Evolutionary conservation across 129 eudicot genomes (phyloP), one percentile per base, ranked within the genome.

Genomic region (Flaveria robusta): DNA sequence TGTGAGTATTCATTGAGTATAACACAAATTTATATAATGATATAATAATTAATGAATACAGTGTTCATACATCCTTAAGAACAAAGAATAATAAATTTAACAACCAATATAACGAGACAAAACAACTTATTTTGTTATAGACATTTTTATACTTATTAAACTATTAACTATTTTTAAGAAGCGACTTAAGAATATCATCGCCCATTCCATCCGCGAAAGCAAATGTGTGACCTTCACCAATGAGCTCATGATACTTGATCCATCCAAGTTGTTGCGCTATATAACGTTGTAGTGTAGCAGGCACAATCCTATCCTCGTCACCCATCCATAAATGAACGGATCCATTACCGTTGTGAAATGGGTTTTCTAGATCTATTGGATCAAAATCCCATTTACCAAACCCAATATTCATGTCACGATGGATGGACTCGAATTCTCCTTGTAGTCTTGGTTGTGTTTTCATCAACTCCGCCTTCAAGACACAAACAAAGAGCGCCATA

Each of bases 321-420:
- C 95, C 95, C 18, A 84, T 86, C 95, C 95, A 89, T 13, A 89
- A 41, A 70, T 89, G 91, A 47, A 86, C 89, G 86, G 7, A 34
- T 34, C 39, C 39, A 34, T 5, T 34, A 34, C 39, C 39, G 39
- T 5, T 34, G 39, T 34, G 5, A 34, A 34, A 34, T 34, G 39
- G 39, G 39, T 34, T 34, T 34, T 34, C 39, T 4, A 34, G 39
- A 34, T 34, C 39, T 34, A 34, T 34, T 34, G 39, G 39, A 34
- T 34, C 39, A 34, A 34, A 34, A 4, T 34, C 39, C 39, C 39
- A 34, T 34, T 34, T 34, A 34, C 39, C 39, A 4, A 34, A 34
- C 39, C 39, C 39, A 34, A 34, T 34, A 34, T 34, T 34, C 39
- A 34, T 34, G 39, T 34, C 39, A 34, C 39, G 39, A 65, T 87